Conservation (phyloP, 1,284 basidiomycete genomes). For the Trichosporon coremiiforme region DNA sequence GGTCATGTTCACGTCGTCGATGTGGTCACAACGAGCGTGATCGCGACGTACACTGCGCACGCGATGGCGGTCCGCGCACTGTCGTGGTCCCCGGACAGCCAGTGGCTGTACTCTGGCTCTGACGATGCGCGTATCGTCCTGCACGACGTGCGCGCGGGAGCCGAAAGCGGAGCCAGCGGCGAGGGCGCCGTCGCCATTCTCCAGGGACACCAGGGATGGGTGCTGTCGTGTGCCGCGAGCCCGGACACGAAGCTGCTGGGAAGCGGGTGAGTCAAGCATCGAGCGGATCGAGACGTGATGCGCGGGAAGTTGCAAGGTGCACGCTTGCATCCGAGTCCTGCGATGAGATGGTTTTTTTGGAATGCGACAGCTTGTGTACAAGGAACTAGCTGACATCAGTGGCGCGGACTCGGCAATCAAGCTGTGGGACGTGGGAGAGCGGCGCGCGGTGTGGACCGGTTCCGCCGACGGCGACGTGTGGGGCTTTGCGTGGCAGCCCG, state of each 20-base stretch:
- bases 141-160: slow-evolving; percentile 69
- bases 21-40: slow-evolving; percentile 65
- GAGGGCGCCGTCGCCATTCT: slow-evolving; percentile 77
- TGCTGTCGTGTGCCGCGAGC: slow-evolving; percentile 73
- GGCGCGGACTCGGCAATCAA: slow-evolving; percentile 82
- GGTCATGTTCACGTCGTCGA: slow-evolving; percentile 83
- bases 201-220: slow-evolving; percentile 83
- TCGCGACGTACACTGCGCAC: slow-evolving; percentile 74
- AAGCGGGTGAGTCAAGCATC: slow-evolving; percentile 67
- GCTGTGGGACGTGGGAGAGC: slow-evolving; percentile 80
- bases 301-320: no score
- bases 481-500: slow-evolving; percentile 79
- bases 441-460: slow-evolving; percentile 73
- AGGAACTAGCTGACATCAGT: slow-evolving; percentile 57
- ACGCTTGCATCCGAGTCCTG: no score
- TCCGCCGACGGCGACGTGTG: slow-evolving; percentile 80
- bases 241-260: slow-evolving; percentile 74
- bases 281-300: background rate
- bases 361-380: no score
- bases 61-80: slow-evolving; percentile 80
- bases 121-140: slow-evolving; percentile 84
- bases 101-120: slow-evolving; percentile 76
- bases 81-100: slow-evolving; percentile 78
- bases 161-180: slow-evolving; percentile 30
- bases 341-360: no score